A percentile compares a stretch with the other conserved stretches of the same genome.
These are phyloP conservation scores for Coemansia sp. DNA, from an alignment of 192 early-diverging fungal genomes.

Conservation along the genomic window DNA sequence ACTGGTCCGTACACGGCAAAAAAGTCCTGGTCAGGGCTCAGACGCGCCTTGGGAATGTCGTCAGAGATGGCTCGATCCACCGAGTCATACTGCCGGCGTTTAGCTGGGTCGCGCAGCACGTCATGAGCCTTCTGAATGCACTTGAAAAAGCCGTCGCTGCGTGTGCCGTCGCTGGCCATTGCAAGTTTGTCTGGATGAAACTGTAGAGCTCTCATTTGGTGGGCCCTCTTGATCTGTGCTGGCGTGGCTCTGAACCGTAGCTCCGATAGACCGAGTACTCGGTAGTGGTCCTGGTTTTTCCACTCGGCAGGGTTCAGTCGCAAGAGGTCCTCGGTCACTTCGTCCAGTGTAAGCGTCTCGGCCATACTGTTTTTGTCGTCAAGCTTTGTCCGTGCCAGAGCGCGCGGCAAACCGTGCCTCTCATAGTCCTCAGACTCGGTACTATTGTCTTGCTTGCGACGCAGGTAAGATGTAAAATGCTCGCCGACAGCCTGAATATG, in stretches of 20 bases:
- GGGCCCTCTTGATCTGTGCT: conserved; percentile 68
- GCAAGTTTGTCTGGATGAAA: conserved; percentile 84
- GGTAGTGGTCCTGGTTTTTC: conserved; percentile 89
- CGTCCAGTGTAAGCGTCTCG: conserved; percentile 60
- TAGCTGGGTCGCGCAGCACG: conserved; percentile 67
- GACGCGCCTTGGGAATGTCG: conserved; percentile 33
- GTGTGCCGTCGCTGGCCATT: conserved; percentile 20
- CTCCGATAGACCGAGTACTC: conserved; percentile 70
- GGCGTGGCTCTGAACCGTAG: conserved; percentile 70
- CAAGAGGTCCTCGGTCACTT: conserved; percentile 66
- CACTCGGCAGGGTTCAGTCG: conserved; percentile 71
- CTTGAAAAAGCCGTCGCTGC: conserved; percentile 81
- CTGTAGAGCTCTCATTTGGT: conserved; percentile 43
- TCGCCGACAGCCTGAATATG: conserved; percentile 51
- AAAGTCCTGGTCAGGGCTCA: conserved; percentile 29
- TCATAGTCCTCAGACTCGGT: conserved; percentile 59
- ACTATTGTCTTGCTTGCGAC: conserved; percentile 53
- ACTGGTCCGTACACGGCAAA: conserved; percentile 56
- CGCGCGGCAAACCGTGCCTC: conserved; percentile 51
- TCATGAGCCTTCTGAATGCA: conserved; percentile 80
- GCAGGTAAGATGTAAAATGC: conserved; percentile 47
- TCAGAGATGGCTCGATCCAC: conserved; percentile 78
- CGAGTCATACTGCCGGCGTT: conserved; percentile 80
- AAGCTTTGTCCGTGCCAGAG: conserved; percentile 43
- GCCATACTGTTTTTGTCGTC: conserved; percentile 48